Percentiles rank a stretch among this genome's conserved stretches.
Conservation (phyloP, 2,329 filamentous ascomycete species). For the Penicillium sp. region DNA sequence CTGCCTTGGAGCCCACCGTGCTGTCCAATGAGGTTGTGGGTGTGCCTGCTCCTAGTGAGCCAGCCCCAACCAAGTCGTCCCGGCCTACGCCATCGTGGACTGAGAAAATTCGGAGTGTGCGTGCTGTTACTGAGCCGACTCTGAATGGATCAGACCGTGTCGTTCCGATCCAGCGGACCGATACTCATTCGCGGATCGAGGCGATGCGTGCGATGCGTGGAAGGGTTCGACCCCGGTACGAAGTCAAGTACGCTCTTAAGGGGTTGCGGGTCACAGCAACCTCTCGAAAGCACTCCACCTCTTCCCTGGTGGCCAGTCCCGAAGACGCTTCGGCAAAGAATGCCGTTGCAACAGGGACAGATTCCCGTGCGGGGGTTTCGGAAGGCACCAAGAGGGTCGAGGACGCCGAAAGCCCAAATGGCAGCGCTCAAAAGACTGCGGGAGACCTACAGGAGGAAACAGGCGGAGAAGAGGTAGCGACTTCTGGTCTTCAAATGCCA, state of each 20-base stretch:
- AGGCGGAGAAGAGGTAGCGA: background rate
- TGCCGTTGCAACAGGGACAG: conserved; percentile 1
- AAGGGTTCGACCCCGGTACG: background rate
- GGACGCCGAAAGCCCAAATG: background rate
- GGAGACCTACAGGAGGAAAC: background rate
- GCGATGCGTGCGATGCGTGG: background rate
- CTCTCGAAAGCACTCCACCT: background rate
- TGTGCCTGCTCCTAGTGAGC: conserved; percentile 1
- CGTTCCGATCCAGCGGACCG: background rate
- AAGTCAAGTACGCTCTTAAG: background rate
- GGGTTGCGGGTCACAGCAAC: conserved; percentile 1
- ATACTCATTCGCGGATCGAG: background rate
- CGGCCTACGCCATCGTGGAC: background rate
- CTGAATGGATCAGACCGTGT: too few species aligned
- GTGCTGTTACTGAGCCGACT: too few species aligned
- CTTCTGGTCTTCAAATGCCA: conserved; percentile 2
- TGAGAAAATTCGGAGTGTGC: background rate
- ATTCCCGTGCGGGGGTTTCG: conserved; percentile 9
- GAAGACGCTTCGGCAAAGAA: conserved; percentile 1
- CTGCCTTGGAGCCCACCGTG: background rate
- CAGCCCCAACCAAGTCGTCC: background rate
- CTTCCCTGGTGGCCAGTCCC: background rate
- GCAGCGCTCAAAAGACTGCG: background rate
- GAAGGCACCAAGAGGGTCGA: background rate
- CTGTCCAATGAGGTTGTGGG: background rate